phyloP scores from a whole-genome alignment of 2,329 filamentous ascomycete species.

The Didymella glomerata region DNA sequence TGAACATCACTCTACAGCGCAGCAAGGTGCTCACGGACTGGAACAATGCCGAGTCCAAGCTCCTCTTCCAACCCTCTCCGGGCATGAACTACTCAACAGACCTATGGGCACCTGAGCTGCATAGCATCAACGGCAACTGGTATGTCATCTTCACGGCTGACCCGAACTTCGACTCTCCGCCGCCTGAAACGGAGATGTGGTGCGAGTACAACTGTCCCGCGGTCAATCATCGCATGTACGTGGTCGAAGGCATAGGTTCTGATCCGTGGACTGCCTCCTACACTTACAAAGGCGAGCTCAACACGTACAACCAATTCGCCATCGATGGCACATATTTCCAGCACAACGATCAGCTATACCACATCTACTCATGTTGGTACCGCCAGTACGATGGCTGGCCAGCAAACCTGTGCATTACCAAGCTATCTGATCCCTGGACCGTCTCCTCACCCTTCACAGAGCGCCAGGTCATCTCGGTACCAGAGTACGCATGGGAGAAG shows the following conservation, averaged over 20 bases:
- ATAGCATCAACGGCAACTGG: slow-evolving; percentile 58
- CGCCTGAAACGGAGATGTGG: slow-evolving; percentile 58
- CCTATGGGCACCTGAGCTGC: slow-evolving; percentile 62
- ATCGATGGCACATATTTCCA: slow-evolving; percentile 64
- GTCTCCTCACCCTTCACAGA: slow-evolving; percentile 57
- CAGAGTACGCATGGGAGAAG: slow-evolving; percentile 61
- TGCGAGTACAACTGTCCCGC: slow-evolving; percentile 61
- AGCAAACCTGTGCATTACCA: slow-evolving; percentile 62
- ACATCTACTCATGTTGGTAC: slow-evolving; percentile 54
- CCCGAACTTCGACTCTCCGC: slow-evolving; percentile 56
- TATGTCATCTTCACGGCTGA: slow-evolving; percentile 64
- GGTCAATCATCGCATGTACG: slow-evolving; percentile 62
- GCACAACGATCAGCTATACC: slow-evolving; percentile 50
- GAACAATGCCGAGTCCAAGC: slow-evolving; percentile 55
- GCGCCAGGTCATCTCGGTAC: slow-evolving; percentile 58
- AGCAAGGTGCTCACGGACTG: slow-evolving; percentile 56
- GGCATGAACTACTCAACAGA: slow-evolving; percentile 58
- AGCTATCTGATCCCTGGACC: slow-evolving; percentile 59
- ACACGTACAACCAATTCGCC: slow-evolving; percentile 63
- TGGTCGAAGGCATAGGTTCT: slow-evolving; percentile 54
- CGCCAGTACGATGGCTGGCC: slow-evolving; percentile 60
- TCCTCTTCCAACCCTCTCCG: slow-evolving; percentile 54
- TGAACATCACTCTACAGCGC: slow-evolving; percentile 55
- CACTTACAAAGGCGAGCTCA: slow-evolving; percentile 56
- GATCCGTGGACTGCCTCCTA: slow-evolving; percentile 59